phyloP scores from a whole-genome alignment of 2,329 filamentous ascomycete genomes.

The Fusarium sp. region DNA sequence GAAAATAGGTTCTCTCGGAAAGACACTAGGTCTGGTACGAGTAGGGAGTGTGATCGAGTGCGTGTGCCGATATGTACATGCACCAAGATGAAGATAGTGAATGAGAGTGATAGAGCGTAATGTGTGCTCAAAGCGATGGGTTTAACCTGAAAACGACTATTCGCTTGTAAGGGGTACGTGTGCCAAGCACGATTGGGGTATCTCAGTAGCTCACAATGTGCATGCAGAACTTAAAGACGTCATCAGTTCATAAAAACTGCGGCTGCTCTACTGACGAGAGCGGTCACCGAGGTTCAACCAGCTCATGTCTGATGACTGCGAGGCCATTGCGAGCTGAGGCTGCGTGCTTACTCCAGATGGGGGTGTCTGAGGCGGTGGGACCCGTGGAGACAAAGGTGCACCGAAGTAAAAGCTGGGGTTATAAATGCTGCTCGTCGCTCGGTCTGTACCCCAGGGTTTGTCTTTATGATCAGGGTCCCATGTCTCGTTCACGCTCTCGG shows the following conservation, averaged over 20 bases:
- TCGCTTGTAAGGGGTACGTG: slow-evolving; percentile 15
- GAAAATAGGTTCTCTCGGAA: slow-evolving; percentile 17
- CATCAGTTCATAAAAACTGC: slow-evolving; percentile 32
- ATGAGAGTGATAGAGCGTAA: slow-evolving; percentile 25
- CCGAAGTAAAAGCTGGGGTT: slow-evolving; percentile 55
- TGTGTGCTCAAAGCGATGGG: slow-evolving; percentile 13
- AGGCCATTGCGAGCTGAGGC: slow-evolving; percentile 60
- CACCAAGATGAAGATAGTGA: slow-evolving; percentile 15
- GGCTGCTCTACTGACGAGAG: slow-evolving; percentile 38
- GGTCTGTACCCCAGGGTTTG: slow-evolving; percentile 60
- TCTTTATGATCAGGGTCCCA: slow-evolving; percentile 61
- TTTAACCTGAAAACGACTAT: slow-evolving; percentile 4
- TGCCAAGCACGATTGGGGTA: slow-evolving; percentile 32
- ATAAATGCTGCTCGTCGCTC: slow-evolving; percentile 64
- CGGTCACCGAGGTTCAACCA: slow-evolving; percentile 77
- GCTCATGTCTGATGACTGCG: slow-evolving; percentile 74
- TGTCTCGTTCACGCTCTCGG: slow-evolving; percentile 67
- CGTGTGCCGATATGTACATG: slow-evolving; percentile 25
- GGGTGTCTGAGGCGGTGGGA: slow-evolving; percentile 44
- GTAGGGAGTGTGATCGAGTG: slow-evolving; percentile 30
- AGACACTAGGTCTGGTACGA: slow-evolving; percentile 27
- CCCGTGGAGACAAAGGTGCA: slow-evolving; percentile 52
- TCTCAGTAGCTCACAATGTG: slow-evolving; percentile 22
- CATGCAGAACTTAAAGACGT: slow-evolving; percentile 23
- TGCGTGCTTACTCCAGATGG: slow-evolving; percentile 55